Conservation (phyloP, 2,329 filamentous ascomycete species). For the Thelonectria rubi region DNA sequence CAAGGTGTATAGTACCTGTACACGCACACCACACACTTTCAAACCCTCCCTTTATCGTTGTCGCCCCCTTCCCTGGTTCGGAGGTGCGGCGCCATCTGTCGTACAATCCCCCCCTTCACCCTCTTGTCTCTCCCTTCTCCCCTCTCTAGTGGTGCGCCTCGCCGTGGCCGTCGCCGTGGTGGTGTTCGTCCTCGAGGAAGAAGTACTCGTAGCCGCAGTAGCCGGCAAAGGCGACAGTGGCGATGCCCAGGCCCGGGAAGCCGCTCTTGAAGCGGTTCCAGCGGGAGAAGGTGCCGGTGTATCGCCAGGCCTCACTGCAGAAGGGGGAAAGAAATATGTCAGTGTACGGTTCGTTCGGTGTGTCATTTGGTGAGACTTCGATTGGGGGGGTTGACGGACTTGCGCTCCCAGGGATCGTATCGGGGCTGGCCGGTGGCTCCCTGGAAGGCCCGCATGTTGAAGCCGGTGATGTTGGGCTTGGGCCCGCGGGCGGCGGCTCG, state of each 20-base stretch:
- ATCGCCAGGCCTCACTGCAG: slow-evolving; percentile 93
- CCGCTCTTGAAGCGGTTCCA: slow-evolving; percentile 87
- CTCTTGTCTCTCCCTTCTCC: background rate
- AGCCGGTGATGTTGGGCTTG: slow-evolving; percentile 87
- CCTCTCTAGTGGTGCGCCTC: slow-evolving; percentile 63
- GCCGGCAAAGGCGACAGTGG: slow-evolving; percentile 85
- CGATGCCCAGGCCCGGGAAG: slow-evolving; percentile 93
- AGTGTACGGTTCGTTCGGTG: slow-evolving; percentile 10
- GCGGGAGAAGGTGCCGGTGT: slow-evolving; percentile 86
- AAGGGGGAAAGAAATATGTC: too few species aligned
- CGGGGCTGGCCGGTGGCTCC: slow-evolving; percentile 70
- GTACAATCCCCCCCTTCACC: slow-evolving; percentile 12
- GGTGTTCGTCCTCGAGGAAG: slow-evolving; percentile 79
- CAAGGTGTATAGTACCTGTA: slow-evolving; percentile 36
- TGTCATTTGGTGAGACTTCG: background rate
- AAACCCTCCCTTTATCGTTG: too few species aligned
- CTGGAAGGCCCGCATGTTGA: slow-evolving; percentile 84
- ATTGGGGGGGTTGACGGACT: slow-evolving; percentile 55
- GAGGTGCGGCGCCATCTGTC: background rate
- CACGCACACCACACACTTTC: too few species aligned
- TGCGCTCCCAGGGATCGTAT: slow-evolving; percentile 74
- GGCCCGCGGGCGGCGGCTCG: slow-evolving; percentile 60
- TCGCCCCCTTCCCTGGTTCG: too few species aligned
- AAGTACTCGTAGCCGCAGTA: slow-evolving; percentile 93
- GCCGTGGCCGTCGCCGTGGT: slow-evolving; percentile 59